phyloP scores from a whole-genome alignment of 805 yeast species.

The Kluyveromyces dobzhanskii region DNA sequence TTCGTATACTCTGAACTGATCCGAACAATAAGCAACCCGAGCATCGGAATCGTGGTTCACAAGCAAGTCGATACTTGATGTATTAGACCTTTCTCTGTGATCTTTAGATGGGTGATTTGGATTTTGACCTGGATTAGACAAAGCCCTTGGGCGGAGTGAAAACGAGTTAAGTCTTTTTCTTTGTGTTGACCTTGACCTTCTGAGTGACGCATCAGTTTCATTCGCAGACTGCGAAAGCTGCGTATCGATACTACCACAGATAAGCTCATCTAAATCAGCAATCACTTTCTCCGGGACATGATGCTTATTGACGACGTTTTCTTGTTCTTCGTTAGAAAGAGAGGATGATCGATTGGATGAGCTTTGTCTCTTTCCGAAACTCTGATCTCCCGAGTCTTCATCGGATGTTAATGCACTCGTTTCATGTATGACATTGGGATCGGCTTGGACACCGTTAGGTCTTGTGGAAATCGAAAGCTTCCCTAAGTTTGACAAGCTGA shows the following conservation, averaged over 20 bases:
- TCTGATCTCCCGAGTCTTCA: constrained; percentile 2
- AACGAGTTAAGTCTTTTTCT: constrained; percentile 1
- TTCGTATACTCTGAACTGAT: constrained; percentile 19
- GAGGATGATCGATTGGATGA: constrained; percentile 1
- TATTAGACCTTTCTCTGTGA: constrained; percentile 3
- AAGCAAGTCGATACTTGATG: constrained; percentile 3
- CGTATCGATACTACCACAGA: constrained; percentile 6
- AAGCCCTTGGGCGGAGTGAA: constrained; percentile 2
- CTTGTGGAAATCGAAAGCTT: constrained; percentile 15
- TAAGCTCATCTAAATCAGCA: constrained; percentile 4
- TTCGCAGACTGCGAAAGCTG: constrained; percentile 6
- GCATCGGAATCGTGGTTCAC: constrained; percentile 8
- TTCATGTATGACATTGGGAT: not conserved
- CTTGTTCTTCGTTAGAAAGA: not conserved
- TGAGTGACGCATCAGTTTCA: not conserved
- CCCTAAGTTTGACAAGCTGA: constrained; percentile 13
- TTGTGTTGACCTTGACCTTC: constrained; percentile 8
- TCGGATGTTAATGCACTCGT: not conserved
- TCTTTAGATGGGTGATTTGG: not conserved
- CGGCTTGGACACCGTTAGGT: not conserved
- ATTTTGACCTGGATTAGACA: constrained; percentile 1
- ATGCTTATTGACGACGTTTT: not conserved
- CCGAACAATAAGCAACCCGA: constrained; percentile 15
- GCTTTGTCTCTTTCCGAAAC: constrained; percentile 1
- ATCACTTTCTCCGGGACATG: not conserved